Evolutionary conservation across 495 filamentous ascomycete genomes (phyloP).

Genomic region (Neohortaea acidophila): DNA sequence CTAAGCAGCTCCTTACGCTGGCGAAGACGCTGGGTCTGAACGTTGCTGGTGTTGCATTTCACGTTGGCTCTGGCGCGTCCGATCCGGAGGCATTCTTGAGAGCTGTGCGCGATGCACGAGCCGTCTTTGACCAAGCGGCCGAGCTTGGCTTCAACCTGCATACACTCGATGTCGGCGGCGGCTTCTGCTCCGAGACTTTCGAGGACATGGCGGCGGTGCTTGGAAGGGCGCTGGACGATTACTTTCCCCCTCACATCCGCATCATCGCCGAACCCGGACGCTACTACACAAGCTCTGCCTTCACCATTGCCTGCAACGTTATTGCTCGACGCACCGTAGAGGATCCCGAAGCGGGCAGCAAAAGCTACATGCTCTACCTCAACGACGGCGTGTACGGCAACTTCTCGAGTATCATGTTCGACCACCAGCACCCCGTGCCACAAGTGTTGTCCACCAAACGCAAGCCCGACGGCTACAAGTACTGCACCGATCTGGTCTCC

Average conservation of each 20-base stretch:
- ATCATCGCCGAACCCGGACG: slow-evolving; percentile 94
- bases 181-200: slow-evolving; percentile 77
- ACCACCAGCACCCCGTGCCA: slow-evolving; percentile 83
- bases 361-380: slow-evolving; percentile 86
- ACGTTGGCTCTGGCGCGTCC: slow-evolving; percentile 89
- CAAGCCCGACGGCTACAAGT: slow-evolving; percentile 28
- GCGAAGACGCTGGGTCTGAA: slow-evolving; percentile 84
- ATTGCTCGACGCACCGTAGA: slow-evolving; percentile 86
- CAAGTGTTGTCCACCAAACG: slow-evolving; percentile 52
- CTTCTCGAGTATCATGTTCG: slow-evolving; percentile 97
- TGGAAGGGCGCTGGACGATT: slow-evolving; percentile 61
- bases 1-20: slow-evolving; percentile 58
- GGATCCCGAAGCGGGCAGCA: slow-evolving; percentile 38
- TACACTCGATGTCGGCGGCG: slow-evolving; percentile 87
- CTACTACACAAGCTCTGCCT: slow-evolving; percentile 86
- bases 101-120: slow-evolving; percentile 74
- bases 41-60: slow-evolving; percentile 92
- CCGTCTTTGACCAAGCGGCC: slow-evolving; percentile 77
- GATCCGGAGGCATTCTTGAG: slow-evolving; percentile 78
- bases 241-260: slow-evolving; percentile 72
- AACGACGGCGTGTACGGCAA: slow-evolving; percentile 97
- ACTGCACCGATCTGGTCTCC: slow-evolving; percentile 17
- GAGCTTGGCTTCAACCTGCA: slow-evolving; percentile 64
- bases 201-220: slow-evolving; percentile 78
- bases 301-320: slow-evolving; percentile 82